Evolutionary conservation across 106 monocot genomes (phyloP).

Genomic region (Dioscorea zingiberensis): DNA sequence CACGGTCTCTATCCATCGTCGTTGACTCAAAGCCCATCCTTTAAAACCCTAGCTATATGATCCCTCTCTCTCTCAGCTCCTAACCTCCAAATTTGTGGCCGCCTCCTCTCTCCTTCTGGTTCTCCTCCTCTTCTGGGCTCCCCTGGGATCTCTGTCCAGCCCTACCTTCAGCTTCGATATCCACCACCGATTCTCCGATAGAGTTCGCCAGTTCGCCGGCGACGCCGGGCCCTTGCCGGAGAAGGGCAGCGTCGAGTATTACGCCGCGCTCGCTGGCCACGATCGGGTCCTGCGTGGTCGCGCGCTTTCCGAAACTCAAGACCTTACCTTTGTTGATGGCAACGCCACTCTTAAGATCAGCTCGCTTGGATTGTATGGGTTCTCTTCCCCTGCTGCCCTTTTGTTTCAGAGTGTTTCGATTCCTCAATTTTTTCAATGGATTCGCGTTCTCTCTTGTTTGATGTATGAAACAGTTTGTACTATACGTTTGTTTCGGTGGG

Average conservation of each 20-base stretch:
- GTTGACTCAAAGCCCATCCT: background rate
- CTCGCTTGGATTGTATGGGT: slow-evolving; percentile 39
- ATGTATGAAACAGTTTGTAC: slow-evolving; percentile 41
- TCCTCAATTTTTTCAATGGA: background rate
- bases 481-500: slow-evolving; percentile 71
- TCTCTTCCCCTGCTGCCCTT: background rate
- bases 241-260: slow-evolving; percentile 21
- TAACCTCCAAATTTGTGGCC: background rate
- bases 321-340: slow-evolving; percentile 26
- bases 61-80: background rate
- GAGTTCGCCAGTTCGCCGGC: slow-evolving; percentile 1
- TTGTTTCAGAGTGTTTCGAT: background rate
- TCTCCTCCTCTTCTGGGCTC: background rate
- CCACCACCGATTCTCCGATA: slow-evolving; percentile 8
- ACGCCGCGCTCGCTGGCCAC: slow-evolving; percentile 26
- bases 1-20: background rate
- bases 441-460: background rate
- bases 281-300: slow-evolving; percentile 5
- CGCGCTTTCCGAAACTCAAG: background rate
- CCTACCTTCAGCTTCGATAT: background rate
- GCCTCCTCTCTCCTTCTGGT: background rate
- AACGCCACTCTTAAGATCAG: slow-evolving; percentile 23
- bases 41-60: background rate
- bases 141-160: background rate
- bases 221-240: slow-evolving; percentile 26